Evolutionary conservation across 2,329 filamentous ascomycete genomes (phyloP), one percentile per base, ranked within the genome.

Genomic region (Nakataea oryzae): DNA sequence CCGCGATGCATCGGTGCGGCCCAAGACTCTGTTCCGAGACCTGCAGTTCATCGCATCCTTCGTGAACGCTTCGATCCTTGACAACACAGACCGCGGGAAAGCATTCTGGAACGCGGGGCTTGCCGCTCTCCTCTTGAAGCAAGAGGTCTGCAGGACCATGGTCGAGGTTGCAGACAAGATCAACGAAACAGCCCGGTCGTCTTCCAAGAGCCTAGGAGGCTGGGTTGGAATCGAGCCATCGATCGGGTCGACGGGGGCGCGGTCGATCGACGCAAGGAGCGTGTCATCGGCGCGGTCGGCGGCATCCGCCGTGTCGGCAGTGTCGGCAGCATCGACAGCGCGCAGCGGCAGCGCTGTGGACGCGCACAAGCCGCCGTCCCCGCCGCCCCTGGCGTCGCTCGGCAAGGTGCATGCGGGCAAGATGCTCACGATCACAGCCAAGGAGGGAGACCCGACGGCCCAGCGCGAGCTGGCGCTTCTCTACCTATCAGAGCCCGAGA

Each of bases 391-490:
- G 0, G 76, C 84, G 3, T 86, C 83, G 62, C 85, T 95, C 71
- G 81, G 86, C 56, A 58, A 58, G 28, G 26, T 32, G 21, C 91
- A 97, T 71, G 93, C 92, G 0, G 93, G 90, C 3, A 86, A 84
- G 67, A 95, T 97, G 86, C 91, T 91, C 81, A 89, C 91, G 65
- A 95, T 97, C 71, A 93, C 93, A 1, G 95, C 95, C 21, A 95
- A 93, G 72, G 95, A 99, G 75, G 93, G 93, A 54, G 86, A 93
- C 64, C 83, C 92, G 0, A 89, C 90, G 14, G 93, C 93, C 6
- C 93, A 97, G 76, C 87, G 95, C 60, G 95, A 99, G 75, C 82
- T 99, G 21, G 95, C 90, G 1, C 89, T 96, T 65, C 89, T 97
- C 69, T 97, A 97, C 72, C 83, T 99, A 54, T 95, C 91, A 0